Conservation (phyloP, 768 basidiomycete genomes). For the Leccinellum rugosiceps region DNA sequence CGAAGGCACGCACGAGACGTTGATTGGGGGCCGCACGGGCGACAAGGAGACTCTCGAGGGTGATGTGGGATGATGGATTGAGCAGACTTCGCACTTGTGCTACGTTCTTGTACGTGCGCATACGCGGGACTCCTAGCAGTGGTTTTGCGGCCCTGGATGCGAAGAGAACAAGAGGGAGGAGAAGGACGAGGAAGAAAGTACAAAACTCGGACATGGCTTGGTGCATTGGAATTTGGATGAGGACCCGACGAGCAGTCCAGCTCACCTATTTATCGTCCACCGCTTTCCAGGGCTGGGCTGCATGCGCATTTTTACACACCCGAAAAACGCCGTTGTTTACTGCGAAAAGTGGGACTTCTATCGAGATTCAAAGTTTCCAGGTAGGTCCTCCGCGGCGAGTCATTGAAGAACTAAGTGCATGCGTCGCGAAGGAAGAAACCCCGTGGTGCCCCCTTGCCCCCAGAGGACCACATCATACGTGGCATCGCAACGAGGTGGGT, state of each 20-base stretch:
- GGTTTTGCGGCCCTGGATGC: not conserved
- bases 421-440: not conserved
- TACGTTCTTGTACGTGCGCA: slow-evolving; percentile 9
- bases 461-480: too few species aligned
- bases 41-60: slow-evolving; percentile 14
- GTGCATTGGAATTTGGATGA: not conserved
- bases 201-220: slow-evolving; percentile 2
- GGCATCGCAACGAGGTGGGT: too few species aligned
- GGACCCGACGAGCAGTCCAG: not conserved
- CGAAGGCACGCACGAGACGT: slow-evolving; percentile 27
- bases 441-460: not conserved
- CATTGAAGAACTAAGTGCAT: not conserved
- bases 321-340: not conserved
- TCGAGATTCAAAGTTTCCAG: not conserved
- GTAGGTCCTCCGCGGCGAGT: not conserved
- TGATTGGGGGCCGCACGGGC: slow-evolving; percentile 21
- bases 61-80: slow-evolving; percentile 11
- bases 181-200: not conserved
- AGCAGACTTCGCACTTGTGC: slow-evolving; percentile 10
- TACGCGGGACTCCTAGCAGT: not conserved
- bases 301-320: not conserved
- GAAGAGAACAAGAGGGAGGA: not conserved
- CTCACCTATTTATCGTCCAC: slow-evolving; percentile 10
- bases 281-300: not conserved
- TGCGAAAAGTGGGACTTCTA: not conserved